Evolutionary conservation across 257 asterid species (phyloP), one percentile per base, ranked within the genome.

Genomic region (Forsythia suspensa): DNA sequence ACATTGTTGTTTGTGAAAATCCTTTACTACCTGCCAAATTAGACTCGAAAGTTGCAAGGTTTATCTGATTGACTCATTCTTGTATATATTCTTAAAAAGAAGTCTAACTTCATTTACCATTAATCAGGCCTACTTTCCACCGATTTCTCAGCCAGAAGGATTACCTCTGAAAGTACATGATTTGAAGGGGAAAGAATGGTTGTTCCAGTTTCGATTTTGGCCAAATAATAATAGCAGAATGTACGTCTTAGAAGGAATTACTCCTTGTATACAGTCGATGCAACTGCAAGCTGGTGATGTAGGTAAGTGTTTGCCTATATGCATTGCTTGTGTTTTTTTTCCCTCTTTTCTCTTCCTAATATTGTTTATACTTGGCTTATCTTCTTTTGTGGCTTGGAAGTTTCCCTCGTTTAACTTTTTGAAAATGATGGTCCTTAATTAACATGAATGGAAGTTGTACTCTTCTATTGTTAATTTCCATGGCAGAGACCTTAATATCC

Each of bases 161-260:
- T 74, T 92, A 68, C 96, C 98, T 79, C 81, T 95, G 78, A 83
- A 89, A 76, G 86, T 95, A 71, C 94, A 87, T 84, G 99, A 95
- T 71, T 80, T 87, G 79, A 93, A 88, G 85, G 99, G 98, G 80
- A 90, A 89, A 72, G 97, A 95, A 77, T 95, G 99, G 99, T 80
- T 86, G 68, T 93, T 95, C 77, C 99, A 95, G 81, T 95, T 93
- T 78, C 95, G 99, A 40, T 95, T 93, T 88, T 95, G 99, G 99
- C 97, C 98, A 12, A 95, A 95, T 76, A 95, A 95, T 81, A 90
- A 93, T 83, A 95, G 99, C 92, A 91, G 99, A 91, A 93, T 95
- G 99, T 95, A 95, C 81, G 98, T 95, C 80, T 86, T 95, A 70
- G 99, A 95, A 92, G 99, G 99, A 81, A 90, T 95, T 82, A 93